Evolutionary conservation across 768 basidiomycete species (phyloP), one percentile per base, ranked within the genome.

Genomic region (Lactifluus echinatus): DNA sequence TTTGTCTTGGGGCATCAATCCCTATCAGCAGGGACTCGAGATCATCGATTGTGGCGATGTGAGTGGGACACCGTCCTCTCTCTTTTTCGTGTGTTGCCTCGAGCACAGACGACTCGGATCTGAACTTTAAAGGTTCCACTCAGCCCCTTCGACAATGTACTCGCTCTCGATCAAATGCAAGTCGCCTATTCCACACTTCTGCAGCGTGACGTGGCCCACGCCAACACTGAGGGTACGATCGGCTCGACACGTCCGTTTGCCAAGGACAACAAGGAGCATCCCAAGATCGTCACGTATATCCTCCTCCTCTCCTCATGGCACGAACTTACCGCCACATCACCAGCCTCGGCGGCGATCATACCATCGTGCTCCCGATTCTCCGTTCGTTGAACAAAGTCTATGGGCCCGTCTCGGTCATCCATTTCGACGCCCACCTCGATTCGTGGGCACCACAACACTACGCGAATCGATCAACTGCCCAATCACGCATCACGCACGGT

Each of bases 11-110:
- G 75, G 75, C 10, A 75, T 72, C 45, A 83, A 84, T 64, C 89
- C 89, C 7, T 89, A 83, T 63, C 70, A 71, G 10, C 71, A 71
- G 52, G 81, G 79, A 5, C 70, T 73, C 33, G 83, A 75, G 60
- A 74, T 90, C 61, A 65, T 93, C 28, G 93, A 93, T 65, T 94
- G 92, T 61, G 91, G 89, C 45, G 92, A 94, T 71, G 86, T 90
- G 64, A 56, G 44, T n/a, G 5, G 23, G n/a, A 14, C 34, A 15
- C 39, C 11, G 21, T 28, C 5, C 39, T 17, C 43, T 19, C 42
- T 42, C 11, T 23, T 8, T 57, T 40, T 40, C 3, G 4, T 10
- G 5, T 40, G 0, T 1, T 40, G 8, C 39, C 21, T 19, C 1
- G 2, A 7, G 21, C 10, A 40, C 8, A 12, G 2, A 10, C 19